These are phyloP conservation scores for Gynandropsis gynandra DNA, from an alignment of 345 rosid species.

Conservation along the genomic window DNA sequence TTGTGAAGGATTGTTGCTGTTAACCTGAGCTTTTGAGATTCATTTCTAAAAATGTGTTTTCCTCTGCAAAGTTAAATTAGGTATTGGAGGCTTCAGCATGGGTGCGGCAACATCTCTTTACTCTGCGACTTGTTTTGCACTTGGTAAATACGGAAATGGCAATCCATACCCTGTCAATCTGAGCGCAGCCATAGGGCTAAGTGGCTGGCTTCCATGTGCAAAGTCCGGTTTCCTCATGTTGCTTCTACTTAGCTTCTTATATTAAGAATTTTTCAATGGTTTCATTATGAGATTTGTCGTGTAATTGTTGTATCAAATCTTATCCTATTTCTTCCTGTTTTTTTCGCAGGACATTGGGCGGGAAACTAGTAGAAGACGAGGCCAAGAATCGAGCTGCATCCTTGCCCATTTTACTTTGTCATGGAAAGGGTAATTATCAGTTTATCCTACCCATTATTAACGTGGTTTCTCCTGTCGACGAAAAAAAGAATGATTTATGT, in stretches of 20 bases:
- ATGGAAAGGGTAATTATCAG: conserved; percentile 60
- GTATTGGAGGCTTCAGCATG: conserved; percentile 99
- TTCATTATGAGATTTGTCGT: neutral
- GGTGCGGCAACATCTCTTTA: conserved; percentile 89
- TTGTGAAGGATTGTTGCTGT: neutral
- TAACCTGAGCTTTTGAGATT: neutral
- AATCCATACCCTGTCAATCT: conserved; percentile 62
- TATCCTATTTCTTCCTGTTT: neutral
- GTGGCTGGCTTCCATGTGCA: conserved; percentile 98
- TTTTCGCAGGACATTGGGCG: conserved; percentile 48
- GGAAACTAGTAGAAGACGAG: conserved; percentile 46
- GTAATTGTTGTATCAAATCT: neutral
- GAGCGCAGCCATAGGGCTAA: conserved; percentile 76
- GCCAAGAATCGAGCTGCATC: conserved; percentile 61
- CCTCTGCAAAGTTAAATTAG: conserved; percentile 67
- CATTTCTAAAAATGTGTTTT: conserved; percentile 20
- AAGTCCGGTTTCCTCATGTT: conserved; percentile 42
- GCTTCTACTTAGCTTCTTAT: neutral
- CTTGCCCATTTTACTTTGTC: conserved; percentile 76
- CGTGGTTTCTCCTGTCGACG: neutral
- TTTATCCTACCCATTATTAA: neutral
- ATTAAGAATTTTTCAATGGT: neutral
- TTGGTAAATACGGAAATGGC: conserved; percentile 67
- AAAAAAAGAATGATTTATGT: conserved; percentile 1
- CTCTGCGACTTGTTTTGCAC: conserved; percentile 69